Evolutionary conservation across 176 grass and related monocot species (phyloP).

Genomic region (Carex cristatella): DNA sequence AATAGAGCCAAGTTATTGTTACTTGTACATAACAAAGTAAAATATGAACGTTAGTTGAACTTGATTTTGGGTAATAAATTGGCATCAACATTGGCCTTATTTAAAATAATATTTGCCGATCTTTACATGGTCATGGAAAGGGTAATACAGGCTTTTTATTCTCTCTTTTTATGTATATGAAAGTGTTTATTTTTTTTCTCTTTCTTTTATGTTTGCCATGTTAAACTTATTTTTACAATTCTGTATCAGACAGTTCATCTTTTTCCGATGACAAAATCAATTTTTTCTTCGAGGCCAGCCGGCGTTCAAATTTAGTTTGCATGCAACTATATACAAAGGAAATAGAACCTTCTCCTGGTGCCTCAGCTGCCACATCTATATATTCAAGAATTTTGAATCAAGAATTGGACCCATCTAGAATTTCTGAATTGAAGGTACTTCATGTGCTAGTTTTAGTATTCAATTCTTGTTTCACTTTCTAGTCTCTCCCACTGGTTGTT

Average conservation of each 20-base stretch:
- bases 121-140: background rate
- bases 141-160: background rate
- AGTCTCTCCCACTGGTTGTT: background rate
- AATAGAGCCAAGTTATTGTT: background rate
- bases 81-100: background rate
- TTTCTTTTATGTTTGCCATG: background rate
- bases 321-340: conserved; percentile 89
- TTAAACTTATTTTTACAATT: background rate
- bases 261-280: conserved; percentile 56
- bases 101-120: background rate
- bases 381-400: conserved; percentile 69
- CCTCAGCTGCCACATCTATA: conserved; percentile 75
- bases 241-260: conserved; percentile 62
- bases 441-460: conserved; percentile 8
- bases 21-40: background rate
- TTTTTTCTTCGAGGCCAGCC: conserved; percentile 79
- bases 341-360: conserved; percentile 63
- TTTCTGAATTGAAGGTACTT: conserved; percentile 69
- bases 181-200: background rate
- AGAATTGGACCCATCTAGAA: conserved; percentile 45
- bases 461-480: conserved; percentile 12
- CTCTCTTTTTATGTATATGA: no score
- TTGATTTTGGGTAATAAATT: background rate
- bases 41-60: background rate
- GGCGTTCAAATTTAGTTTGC: conserved; percentile 84